Conservation (phyloP, 805 yeast species). For the Saccharomycodes ludwigii region DNA sequence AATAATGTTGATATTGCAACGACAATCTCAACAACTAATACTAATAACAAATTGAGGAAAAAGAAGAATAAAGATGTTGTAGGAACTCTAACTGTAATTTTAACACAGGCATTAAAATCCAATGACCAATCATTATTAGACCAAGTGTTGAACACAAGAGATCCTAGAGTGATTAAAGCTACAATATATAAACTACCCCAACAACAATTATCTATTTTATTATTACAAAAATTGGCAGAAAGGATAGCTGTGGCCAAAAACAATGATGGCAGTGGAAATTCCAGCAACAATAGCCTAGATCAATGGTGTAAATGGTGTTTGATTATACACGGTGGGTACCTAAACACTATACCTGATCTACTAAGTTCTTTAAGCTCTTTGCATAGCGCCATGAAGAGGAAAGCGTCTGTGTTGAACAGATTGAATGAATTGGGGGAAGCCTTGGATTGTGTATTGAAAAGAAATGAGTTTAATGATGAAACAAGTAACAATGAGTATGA, state of each 20-base stretch:
- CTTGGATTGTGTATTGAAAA: slow-evolving; percentile 58
- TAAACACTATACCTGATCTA: slow-evolving; percentile 32
- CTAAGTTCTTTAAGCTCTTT: slow-evolving; percentile 47
- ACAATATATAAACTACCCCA: slow-evolving; percentile 43
- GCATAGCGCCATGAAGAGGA: slow-evolving; percentile 51
- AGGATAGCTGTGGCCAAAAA: slow-evolving; percentile 38
- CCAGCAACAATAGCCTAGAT: slow-evolving; percentile 29
- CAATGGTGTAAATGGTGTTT: slow-evolving; percentile 85
- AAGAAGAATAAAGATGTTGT: slow-evolving; percentile 42
- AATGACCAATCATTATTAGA: slow-evolving; percentile 81
- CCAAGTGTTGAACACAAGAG: slow-evolving; percentile 51
- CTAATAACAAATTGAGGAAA: slow-evolving; percentile 18
- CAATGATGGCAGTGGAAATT: slow-evolving; percentile 2
- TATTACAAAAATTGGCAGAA: slow-evolving; percentile 51
- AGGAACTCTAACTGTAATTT: slow-evolving; percentile 72
- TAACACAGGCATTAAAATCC: slow-evolving; percentile 78
- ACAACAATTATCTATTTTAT: slow-evolving; percentile 37
- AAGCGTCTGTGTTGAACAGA: slow-evolving; percentile 57
- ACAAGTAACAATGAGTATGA: slow-evolving; percentile 39
- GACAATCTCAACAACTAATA: slow-evolving; percentile 9
- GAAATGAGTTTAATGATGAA: slow-evolving; percentile 33
- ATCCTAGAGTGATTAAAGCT: slow-evolving; percentile 38
- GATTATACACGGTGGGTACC: slow-evolving; percentile 68
- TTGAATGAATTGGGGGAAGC: slow-evolving; percentile 75
- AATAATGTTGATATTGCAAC: slow-evolving; percentile 12